phyloP scores from a whole-genome alignment of 805 yeast genomes.

The Zygosaccharomyces gambellarensis region DNA sequence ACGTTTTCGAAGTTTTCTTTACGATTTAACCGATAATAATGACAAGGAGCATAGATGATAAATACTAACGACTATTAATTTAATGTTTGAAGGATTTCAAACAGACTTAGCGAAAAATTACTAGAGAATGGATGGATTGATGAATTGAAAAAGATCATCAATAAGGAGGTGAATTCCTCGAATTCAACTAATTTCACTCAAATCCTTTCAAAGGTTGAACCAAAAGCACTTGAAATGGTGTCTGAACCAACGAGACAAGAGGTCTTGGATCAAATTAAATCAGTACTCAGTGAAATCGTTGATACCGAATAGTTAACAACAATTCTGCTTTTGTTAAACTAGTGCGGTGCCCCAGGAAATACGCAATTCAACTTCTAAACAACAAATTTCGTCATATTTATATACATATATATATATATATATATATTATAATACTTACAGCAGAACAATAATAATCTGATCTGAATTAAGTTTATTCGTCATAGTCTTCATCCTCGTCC shows the following conservation, averaged over 20 bases:
- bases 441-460: not conserved
- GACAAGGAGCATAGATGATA: not conserved
- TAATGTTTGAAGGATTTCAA: conserved; percentile 44
- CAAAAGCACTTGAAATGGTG: conserved; percentile 63
- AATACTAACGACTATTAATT: conserved; percentile 4
- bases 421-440: not conserved
- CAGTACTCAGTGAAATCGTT: conserved; percentile 50
- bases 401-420: not conserved
- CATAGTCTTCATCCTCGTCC: conserved; percentile 45
- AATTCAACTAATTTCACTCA: conserved; percentile 48
- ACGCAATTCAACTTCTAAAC: not conserved
- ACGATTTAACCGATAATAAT: not conserved
- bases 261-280: conserved; percentile 52
- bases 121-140: conserved; percentile 86
- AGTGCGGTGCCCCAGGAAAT: not conserved
- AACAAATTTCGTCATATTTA: conserved; percentile 1
- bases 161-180: conserved; percentile 39
- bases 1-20: conserved; percentile 12
- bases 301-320: conserved; percentile 30
- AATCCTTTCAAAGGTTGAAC: conserved; percentile 50
- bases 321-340: not conserved
- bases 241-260: conserved; percentile 61
- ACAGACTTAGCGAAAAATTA: conserved; percentile 56
- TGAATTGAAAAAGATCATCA: conserved; percentile 57
- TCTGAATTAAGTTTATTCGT: conserved; percentile 29